Conservation (phyloP, 371 early-diverging fungal genomes). For the Funneliformis caledonium region DNA sequence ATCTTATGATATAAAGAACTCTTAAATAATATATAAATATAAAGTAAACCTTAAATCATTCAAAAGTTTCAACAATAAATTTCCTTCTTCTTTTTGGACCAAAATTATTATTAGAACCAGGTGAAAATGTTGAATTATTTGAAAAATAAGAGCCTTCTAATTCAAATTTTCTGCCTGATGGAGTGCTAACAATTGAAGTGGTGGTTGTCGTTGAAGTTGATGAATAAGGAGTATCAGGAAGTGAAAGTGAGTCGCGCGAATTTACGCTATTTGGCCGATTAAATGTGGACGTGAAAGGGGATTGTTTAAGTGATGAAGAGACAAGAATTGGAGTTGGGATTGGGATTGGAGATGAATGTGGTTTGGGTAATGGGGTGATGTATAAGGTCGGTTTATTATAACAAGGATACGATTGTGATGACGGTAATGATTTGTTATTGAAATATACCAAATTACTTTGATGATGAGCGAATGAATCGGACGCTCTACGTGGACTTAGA, state of each 20-base stretch:
- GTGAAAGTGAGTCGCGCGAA: neutral
- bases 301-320: neutral
- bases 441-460: neutral
- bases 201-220: neutral
- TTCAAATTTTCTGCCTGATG: slow-evolving; percentile 10
- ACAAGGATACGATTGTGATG: too few relatives aligned
- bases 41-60: neutral
- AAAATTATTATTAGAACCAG: neutral
- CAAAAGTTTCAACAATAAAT: slow-evolving; percentile 11
- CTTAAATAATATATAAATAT: too few relatives aligned
- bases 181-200: neutral
- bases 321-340: neutral
- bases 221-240: neutral
- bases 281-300: neutral
- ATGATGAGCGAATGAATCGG: neutral
- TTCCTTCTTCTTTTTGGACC: neutral
- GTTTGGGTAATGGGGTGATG: neutral
- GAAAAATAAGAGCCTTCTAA: neutral
- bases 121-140: neutral
- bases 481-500: neutral
- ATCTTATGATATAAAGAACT: too few relatives aligned
- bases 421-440: neutral
- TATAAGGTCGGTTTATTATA: neutral
- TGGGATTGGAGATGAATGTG: neutral
- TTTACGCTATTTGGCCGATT: neutral